Evolutionary conservation across 495 filamentous ascomycete genomes (phyloP).

Genomic region (Aspergillus diversus): DNA sequence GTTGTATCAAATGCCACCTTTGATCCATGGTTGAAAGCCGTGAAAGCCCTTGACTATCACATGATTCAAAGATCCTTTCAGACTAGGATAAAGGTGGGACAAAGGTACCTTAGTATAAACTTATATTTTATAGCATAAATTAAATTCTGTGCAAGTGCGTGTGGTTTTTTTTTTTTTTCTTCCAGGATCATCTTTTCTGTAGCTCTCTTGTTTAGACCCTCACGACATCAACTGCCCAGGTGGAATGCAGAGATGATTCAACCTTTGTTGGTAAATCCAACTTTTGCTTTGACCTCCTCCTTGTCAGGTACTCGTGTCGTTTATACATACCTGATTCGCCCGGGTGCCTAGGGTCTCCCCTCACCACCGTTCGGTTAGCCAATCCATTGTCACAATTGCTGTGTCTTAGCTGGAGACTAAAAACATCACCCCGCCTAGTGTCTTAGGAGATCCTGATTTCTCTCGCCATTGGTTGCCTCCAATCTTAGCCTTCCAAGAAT

Average conservation of each 20-base stretch:
- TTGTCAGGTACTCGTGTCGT: conserved; percentile 23
- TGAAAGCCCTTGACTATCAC: conserved; percentile 1
- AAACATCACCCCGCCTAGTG: conserved; percentile 42
- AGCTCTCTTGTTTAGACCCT: too few relatives aligned
- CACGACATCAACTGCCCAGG: too few relatives aligned
- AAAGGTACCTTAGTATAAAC: neutral
- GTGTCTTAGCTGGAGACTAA: conserved; percentile 23
- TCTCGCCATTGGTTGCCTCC: conserved; percentile 23
- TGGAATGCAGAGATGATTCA: conserved; percentile 7
- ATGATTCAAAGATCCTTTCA: conserved; percentile 1
- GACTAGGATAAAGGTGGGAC: neutral
- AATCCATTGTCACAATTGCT: conserved; percentile 28
- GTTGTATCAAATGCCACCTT: conserved; percentile 23
- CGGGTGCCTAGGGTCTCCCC: conserved; percentile 13
- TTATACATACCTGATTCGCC: conserved; percentile 20
- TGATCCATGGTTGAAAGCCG: conserved; percentile 17
- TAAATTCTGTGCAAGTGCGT: too few relatives aligned
- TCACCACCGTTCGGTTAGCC: conserved; percentile 28
- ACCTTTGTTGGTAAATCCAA: conserved; percentile 11
- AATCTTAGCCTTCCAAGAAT: conserved; percentile 12
- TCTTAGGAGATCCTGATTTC: conserved; percentile 36
- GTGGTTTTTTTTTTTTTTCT: neutral
- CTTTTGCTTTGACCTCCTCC: conserved; percentile 23
- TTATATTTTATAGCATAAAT: too few relatives aligned
- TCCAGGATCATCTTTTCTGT: too few relatives aligned